Base-by-base conservation (phyloP, 768 basidiomycete genomes). In the Naganishia vaughanmartiniae region DNA sequence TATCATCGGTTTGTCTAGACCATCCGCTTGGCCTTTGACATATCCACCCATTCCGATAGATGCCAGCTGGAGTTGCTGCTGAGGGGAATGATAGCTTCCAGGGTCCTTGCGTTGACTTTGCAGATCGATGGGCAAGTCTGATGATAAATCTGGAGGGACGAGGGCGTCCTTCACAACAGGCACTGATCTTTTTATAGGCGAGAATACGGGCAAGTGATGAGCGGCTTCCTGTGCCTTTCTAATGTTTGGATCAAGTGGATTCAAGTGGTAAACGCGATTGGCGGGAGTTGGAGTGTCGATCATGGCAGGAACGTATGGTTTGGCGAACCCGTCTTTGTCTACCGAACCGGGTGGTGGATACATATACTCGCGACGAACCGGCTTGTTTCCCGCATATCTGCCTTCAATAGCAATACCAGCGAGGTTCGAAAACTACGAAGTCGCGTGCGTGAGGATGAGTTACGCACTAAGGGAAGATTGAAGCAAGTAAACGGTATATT, bases 241-340 rank as follows among this genome's bases (percentile, higher is more conserved):
- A 36, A 39, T 31, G 42, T 63, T 63, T 9, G 60, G 60, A 63
- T 63, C 42, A 15, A 63, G 12, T 21, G 36, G 39, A 17, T 63
- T 63, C 24, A 63, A 34, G 17, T 63, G 60, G 60, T 63, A 63
- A 19, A 63, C 11, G 15, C 60, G 60, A 30, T 63, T 63, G 24
- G 60, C 60, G 31, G 60, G 60, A 42, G 60, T 63, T 10, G 60
- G 60, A 0, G 60, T 63, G 33, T 63, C 60, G 28, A 63, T 63
- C 21, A 42, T 6, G 1, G 33, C 39, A 15, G 60, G 60, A 6
- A 28, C n/a, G 12, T 5, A 34, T 17, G 60, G 60, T 46, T 63
- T 63, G n/a, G n/a, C 60, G 60, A 63, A 63, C 30, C 60, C 60
- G 26, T 63, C 60, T 17, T 3, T 5, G 24, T 63, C 60, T 42